phyloP scores from a whole-genome alignment of 306 rosid genomes.

The Cucumis melo region DNA sequence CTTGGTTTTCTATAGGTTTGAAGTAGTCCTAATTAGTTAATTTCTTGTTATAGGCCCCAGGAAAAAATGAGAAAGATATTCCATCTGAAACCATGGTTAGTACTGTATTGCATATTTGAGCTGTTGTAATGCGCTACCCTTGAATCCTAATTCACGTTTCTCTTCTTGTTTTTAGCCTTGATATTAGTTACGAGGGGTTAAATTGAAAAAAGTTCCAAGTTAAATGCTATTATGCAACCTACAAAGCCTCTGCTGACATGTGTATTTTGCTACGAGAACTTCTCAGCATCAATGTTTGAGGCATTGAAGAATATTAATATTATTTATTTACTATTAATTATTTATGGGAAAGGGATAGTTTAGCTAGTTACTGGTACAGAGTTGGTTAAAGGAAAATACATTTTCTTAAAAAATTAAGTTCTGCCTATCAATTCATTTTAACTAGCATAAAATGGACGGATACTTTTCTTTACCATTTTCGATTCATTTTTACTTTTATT shows the following conservation, averaged over 20 bases:
- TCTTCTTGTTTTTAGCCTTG: background rate
- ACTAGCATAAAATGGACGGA: background rate
- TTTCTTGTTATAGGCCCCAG: conserved; percentile 58
- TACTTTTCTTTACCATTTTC: background rate
- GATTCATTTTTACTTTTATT: background rate
- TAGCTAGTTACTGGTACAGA: background rate
- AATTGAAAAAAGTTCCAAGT: background rate
- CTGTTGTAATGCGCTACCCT: background rate
- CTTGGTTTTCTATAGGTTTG: background rate
- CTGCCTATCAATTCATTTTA: background rate
- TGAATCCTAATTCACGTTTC: background rate
- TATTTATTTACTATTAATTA: background rate
- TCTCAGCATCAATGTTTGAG: background rate
- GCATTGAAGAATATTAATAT: background rate
- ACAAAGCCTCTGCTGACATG: background rate
- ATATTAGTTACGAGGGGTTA: background rate
- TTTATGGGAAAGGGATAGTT: too few relatives aligned
- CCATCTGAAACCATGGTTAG: conserved; percentile 93
- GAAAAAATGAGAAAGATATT: conserved; percentile 72
- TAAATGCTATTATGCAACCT: background rate
- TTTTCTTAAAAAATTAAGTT: background rate
- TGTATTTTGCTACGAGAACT: background rate
- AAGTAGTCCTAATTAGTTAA: background rate
- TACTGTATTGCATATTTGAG: background rate
- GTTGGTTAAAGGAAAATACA: background rate